A percentile compares a stretch with the other conserved stretches of the same genome.
These are phyloP conservation scores for Sugiyamaella grinbergsii DNA, from an alignment of 1,139 yeast genomes.

Conservation along the genomic window DNA sequence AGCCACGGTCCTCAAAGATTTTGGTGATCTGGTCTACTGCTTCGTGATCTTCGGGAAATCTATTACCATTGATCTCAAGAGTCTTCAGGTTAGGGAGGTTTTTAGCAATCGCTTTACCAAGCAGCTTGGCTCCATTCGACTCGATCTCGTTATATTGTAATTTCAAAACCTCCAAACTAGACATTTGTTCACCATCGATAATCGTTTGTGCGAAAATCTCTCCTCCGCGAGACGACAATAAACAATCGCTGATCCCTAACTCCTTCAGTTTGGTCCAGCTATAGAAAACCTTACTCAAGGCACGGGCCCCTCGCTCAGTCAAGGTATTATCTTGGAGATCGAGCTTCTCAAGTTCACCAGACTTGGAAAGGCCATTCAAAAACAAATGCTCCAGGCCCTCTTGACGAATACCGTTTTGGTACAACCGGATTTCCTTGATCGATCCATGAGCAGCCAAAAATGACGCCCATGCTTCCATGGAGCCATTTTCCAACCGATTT, in stretches of 20 bases:
- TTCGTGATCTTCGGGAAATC: conserved; percentile 77
- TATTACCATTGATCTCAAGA: conserved; percentile 89
- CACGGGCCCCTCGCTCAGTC: conserved; percentile 77
- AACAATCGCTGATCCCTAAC: conserved; percentile 85
- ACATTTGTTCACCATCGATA: conserved; percentile 37
- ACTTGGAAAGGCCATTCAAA: conserved; percentile 66
- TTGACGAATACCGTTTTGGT: conserved; percentile 96
- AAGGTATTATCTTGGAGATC: conserved; percentile 96
- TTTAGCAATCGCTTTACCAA: conserved; percentile 55
- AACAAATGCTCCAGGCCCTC: conserved; percentile 80
- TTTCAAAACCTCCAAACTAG: conserved; percentile 58
- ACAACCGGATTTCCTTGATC: conserved; percentile 73
- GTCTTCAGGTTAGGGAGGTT: conserved; percentile 62
- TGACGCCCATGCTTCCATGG: conserved; percentile 61
- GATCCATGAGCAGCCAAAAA: conserved; percentile 77
- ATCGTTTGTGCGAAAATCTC: conserved; percentile 50
- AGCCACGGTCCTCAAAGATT: conserved; percentile 70
- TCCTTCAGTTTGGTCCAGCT: conserved; percentile 65
- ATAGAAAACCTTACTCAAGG: conserved; percentile 61
- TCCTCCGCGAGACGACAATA: conserved; percentile 75
- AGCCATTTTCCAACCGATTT: conserved; percentile 94
- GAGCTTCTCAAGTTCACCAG: conserved; percentile 62
- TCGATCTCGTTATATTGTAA: conserved; percentile 91
- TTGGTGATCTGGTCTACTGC: conserved; percentile 57
- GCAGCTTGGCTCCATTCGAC: conserved; percentile 57